Base-by-base conservation (phyloP, 139 green algal species). In the Chlamydomonas incerta region DNA sequence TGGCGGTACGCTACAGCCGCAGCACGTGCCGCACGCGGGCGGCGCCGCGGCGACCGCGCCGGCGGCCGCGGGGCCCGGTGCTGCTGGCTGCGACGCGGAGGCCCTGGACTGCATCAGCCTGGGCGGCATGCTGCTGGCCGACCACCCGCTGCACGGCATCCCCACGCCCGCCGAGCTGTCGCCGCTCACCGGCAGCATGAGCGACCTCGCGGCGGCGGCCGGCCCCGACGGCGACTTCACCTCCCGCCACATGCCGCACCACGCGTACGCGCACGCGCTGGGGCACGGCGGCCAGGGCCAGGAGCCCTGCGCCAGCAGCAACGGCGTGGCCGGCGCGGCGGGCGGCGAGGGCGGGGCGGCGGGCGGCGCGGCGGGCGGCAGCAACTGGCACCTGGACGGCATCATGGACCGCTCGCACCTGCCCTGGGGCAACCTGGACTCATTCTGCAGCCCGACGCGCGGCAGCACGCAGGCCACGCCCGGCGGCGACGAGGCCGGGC, bases 111-210 rank as follows among this genome's bases (percentile, higher is more conserved):
- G 65, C 20, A 6, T 37, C 29, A 24, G n/a, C 29, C n/a, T 70
- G 29, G 29, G 29, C 63, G 35, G 72, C 8, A 33, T 50, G 41
- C 47, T 83, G 46, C 47, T 55, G 13, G 63, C 29, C 2, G 65
- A 55, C 47, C 68, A 75, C 47, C 66, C 66, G n/a, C 33, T 85
- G 47, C 41, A 50, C 8, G 79, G 79, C 33, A 67, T 75, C 21
- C 79, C 80, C 52, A 86, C 80, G 28, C 80, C 80, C 18, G 33
- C 46, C 11, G 80, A 86, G 29, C 33, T 86, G 80, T 86, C 80
- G 28, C 80, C 80, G 2, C 68, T 86, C 17, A 86, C 80, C 17
- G 80, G 80, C 68, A 77, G 65, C 80, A 86, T 86, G 80, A 70
- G 47, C 35, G 80, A 86, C 69, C 67, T 86, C 15, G 75, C 60